phyloP scores from a whole-genome alignment of 208 protist genomes.

The Wallacemonas sp. region DNA sequence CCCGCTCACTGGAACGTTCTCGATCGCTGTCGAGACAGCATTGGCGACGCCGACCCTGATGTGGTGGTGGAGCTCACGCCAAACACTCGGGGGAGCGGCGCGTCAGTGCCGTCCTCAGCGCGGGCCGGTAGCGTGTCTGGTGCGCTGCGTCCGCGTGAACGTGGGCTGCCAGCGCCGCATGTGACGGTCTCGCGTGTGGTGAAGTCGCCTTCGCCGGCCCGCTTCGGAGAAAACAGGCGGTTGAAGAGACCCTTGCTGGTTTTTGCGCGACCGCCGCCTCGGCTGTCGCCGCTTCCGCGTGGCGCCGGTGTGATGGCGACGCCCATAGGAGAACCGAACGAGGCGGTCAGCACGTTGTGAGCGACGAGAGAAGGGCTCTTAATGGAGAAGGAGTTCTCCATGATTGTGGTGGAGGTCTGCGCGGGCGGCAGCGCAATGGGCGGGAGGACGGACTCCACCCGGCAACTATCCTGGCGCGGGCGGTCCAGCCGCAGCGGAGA shows the following conservation, averaged over 20 bases:
- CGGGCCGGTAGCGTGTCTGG: background rate
- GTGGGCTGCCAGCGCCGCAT: background rate
- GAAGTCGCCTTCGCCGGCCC: background rate
- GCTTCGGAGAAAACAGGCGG: conserved; percentile 7
- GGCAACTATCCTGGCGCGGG: background rate
- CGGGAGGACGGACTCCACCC: background rate
- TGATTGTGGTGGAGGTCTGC: background rate
- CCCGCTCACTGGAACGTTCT: background rate
- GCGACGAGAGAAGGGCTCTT: background rate
- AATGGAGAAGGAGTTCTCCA: background rate
- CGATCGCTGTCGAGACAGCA: background rate
- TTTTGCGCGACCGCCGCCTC: background rate
- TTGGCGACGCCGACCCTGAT: background rate
- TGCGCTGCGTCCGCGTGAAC: background rate
- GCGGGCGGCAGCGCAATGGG: background rate
- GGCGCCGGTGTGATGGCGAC: background rate
- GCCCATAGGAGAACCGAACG: background rate
- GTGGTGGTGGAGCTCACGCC: background rate
- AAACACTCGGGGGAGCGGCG: background rate
- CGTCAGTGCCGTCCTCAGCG: background rate
- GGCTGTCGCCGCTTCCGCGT: background rate
- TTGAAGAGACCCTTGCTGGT: background rate
- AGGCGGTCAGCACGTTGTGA: background rate
- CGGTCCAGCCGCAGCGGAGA: background rate
- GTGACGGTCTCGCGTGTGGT: background rate